Evolutionary conservation across 805 yeast genomes (phyloP), one percentile per base, ranked within the genome.

Genomic region (Candida peoriensis): DNA sequence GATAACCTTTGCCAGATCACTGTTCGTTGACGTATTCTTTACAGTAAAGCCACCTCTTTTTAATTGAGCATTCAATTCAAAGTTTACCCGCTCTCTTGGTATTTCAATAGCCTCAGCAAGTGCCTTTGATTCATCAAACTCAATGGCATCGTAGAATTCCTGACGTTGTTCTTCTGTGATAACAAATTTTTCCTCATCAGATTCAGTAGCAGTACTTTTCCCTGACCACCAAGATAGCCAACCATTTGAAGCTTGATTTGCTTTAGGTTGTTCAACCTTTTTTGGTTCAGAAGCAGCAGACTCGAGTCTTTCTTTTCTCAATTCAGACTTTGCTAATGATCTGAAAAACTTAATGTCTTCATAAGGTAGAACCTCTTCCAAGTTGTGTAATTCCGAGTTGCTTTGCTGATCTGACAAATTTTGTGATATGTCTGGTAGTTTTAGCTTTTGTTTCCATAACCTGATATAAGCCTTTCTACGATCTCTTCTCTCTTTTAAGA

Each of bases 91-190:
- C 38, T 87, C 94, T 34, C 76, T 72, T 1, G 96, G 95, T 2
- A 83, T 50, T 39, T 82, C 80, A 6, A 78, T 60, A 2, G 80
- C 63, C 20, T 76, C 76, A 1, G 68, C 50, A 1, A 72, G 36
- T 1, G 64, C 64, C 32, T 72, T 66, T 15, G 67, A 59, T 42
- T 89, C 96, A 47, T 89, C 85, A 47, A 80, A 89, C 43, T 89
- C 99, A 44, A 93, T 89, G 0, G 97, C 95, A 41, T 86, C 95
- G 52, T 87, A 89, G 15, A 93, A 66, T 39, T 94, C 98, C 52
- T 86, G 72, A 43, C 85, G 71, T 52, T 93, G 96, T 46, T 88
- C 95, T 11, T 86, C 95, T 0, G 93, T 76, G 55, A 93, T 72
- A 6, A 66, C 64, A 19, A 78, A 54, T 3, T 67, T 62, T 8